Percentiles rank a stretch among this genome's conserved stretches.
Conservation (phyloP, 2,329 filamentous ascomycete genomes). For the Lasiodiplodia sp. region DNA sequence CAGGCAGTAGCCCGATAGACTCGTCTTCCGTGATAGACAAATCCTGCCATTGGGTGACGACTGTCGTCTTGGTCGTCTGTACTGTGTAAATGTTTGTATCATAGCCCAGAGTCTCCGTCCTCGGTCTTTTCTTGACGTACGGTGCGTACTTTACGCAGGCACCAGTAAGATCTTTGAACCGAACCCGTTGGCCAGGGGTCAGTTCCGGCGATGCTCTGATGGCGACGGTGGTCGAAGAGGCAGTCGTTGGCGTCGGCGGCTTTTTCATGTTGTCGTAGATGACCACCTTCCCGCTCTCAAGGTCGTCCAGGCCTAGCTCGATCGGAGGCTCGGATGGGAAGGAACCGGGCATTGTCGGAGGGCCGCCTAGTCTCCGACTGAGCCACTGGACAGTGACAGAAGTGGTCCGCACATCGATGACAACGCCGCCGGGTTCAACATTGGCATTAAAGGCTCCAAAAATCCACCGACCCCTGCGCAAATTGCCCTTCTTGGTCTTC, state of each 20-base stretch:
- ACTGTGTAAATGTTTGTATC: constrained; percentile 66
- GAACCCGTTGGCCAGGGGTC: constrained; percentile 57
- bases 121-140: constrained; percentile 53
- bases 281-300: constrained; percentile 51
- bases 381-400: constrained; percentile 62
- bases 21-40: constrained; percentile 56
- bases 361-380: constrained; percentile 49
- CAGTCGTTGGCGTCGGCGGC: constrained; percentile 37
- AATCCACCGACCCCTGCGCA: constrained; percentile 61
- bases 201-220: constrained; percentile 40
- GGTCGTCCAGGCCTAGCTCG: constrained; percentile 46
- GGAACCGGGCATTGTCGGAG: constrained; percentile 33
- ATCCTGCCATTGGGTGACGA: constrained; percentile 67
- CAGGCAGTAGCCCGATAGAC: constrained; percentile 57
- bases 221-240: constrained; percentile 29
- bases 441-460: constrained; percentile 61
- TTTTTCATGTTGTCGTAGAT: constrained; percentile 49
- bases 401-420: constrained; percentile 58
- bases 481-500: constrained; percentile 59
- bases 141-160: constrained; percentile 61
- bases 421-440: constrained; percentile 57
- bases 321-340: constrained; percentile 40
- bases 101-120: constrained; percentile 59
- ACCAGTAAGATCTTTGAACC: constrained; percentile 60
- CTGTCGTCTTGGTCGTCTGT: constrained; percentile 56